Percentiles rank a stretch among this genome's conserved stretches.
Conservation (phyloP, 306 rosid species). For the Cucumis melo region DNA sequence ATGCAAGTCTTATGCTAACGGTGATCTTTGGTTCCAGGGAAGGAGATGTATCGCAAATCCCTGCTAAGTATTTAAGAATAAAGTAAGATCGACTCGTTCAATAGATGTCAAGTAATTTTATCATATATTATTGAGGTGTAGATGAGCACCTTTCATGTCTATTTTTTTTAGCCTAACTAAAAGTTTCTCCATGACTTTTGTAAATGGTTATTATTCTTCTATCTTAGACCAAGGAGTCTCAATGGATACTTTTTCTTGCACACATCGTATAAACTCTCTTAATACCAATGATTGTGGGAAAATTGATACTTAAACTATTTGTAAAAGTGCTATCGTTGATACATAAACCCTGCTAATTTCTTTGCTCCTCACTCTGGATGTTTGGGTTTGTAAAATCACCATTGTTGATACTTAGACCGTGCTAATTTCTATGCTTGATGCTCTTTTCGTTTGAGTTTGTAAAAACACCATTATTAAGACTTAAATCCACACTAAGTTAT, state of each 20-base stretch:
- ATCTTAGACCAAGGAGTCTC: neutral
- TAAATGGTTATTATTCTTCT: neutral
- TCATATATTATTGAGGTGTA: neutral
- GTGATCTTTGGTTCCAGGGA: conserved; percentile 40
- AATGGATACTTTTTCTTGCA: neutral
- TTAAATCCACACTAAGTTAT: no score
- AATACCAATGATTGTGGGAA: neutral
- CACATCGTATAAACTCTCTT: neutral
- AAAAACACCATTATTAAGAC: no score
- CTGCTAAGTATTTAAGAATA: conserved; percentile 42
- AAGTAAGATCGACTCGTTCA: conserved; percentile 32
- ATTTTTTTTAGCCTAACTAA: neutral
- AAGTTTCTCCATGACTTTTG: neutral
- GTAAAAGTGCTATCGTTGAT: neutral
- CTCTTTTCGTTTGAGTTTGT: no score
- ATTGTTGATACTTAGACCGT: no score
- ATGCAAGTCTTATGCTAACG: neutral
- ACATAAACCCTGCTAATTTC: no score
- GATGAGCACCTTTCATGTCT: neutral
- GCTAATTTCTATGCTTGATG: no score
- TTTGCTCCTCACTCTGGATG: no score
- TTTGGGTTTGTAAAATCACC: no score
- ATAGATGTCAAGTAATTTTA: neutral
- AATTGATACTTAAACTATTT: neutral
- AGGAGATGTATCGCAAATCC: conserved; percentile 44